Evolutionary conservation across 2,329 filamentous ascomycete species (phyloP).

Genomic region (Aspergillus sp.): DNA sequence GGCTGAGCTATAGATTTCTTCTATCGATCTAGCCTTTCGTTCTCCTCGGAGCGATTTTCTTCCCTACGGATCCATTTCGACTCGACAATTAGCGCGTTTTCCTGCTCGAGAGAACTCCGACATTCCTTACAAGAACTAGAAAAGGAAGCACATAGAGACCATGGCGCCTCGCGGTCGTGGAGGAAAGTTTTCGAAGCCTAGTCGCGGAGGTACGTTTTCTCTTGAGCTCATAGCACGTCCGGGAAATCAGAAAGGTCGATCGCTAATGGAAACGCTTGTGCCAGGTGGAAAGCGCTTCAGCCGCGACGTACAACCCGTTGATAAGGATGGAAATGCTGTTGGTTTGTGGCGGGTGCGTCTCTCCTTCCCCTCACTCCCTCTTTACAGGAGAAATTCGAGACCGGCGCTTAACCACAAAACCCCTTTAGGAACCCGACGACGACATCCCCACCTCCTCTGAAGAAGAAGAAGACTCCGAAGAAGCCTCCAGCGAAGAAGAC

Average conservation of each 20-base stretch:
- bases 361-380: slow-evolving; percentile 6
- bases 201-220: slow-evolving; percentile 74
- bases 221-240: not conserved
- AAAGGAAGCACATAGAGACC: not conserved
- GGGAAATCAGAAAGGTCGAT: not conserved
- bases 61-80: not conserved
- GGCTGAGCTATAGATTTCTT: not conserved
- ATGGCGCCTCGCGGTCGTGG: slow-evolving; percentile 71
- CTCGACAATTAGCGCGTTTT: not conserved
- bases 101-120: not conserved
- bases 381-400: not conserved
- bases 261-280: slow-evolving; percentile 5
- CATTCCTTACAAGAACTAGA: not conserved
- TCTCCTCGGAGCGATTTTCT: not conserved
- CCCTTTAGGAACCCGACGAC: slow-evolving; percentile 41
- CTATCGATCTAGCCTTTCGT: not conserved
- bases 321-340: slow-evolving; percentile 85
- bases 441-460: slow-evolving; percentile 39
- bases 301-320: slow-evolving; percentile 83
- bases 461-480: slow-evolving; percentile 52
- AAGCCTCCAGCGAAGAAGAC: slow-evolving; percentile 54
- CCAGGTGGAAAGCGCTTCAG: slow-evolving; percentile 95
- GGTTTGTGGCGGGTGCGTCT: slow-evolving; percentile 79
- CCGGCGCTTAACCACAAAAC: not conserved
- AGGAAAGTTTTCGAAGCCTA: slow-evolving; percentile 94